phyloP scores from a whole-genome alignment of 805 yeast species.

The Ogataea paraovalis region DNA sequence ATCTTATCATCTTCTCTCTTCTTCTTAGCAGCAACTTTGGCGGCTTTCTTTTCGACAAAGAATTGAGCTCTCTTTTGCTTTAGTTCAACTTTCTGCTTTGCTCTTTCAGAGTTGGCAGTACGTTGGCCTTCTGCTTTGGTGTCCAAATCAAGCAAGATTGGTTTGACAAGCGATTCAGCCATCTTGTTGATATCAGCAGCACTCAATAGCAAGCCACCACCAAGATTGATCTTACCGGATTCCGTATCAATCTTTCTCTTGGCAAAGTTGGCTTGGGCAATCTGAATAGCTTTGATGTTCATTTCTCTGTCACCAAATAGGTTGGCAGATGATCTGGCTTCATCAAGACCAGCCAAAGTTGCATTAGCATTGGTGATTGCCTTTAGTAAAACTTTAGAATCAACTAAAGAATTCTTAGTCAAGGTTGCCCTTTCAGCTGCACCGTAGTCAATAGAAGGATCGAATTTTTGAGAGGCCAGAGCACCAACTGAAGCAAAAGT shows the following conservation, averaged over 20 bases:
- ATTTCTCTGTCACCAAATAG: conserved; percentile 28
- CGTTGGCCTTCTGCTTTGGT: conserved; percentile 70
- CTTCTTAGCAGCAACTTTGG: conserved; percentile 33
- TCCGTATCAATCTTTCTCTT: conserved; percentile 41
- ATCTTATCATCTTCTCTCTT: conserved; percentile 29
- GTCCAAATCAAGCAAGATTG: conserved; percentile 73
- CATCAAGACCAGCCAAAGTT: conserved; percentile 25
- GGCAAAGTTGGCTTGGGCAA: conserved; percentile 67
- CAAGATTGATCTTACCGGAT: conserved; percentile 65
- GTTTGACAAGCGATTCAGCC: conserved; percentile 77
- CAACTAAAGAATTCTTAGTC: conserved; percentile 35
- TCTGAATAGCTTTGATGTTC: conserved; percentile 69
- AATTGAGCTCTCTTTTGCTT: conserved; percentile 37
- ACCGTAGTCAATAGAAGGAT: conserved; percentile 37
- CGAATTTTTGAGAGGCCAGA: conserved; percentile 45
- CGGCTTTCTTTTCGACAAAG: conserved; percentile 35
- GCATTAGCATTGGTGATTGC: conserved; percentile 50
- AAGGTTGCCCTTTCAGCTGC: conserved; percentile 38
- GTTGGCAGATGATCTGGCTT: conserved; percentile 20
- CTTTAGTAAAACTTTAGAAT: conserved; percentile 40
- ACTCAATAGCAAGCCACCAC: conserved; percentile 82
- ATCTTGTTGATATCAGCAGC: conserved; percentile 72
- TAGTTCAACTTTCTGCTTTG: conserved; percentile 37
- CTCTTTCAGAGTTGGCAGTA: conserved; percentile 43
- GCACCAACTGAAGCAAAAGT: conserved; percentile 55